Percentiles rank a stretch among this genome's conserved stretches.
Conservation (phyloP, 2,329 filamentous ascomycete species). For the Bertia moriformis region DNA sequence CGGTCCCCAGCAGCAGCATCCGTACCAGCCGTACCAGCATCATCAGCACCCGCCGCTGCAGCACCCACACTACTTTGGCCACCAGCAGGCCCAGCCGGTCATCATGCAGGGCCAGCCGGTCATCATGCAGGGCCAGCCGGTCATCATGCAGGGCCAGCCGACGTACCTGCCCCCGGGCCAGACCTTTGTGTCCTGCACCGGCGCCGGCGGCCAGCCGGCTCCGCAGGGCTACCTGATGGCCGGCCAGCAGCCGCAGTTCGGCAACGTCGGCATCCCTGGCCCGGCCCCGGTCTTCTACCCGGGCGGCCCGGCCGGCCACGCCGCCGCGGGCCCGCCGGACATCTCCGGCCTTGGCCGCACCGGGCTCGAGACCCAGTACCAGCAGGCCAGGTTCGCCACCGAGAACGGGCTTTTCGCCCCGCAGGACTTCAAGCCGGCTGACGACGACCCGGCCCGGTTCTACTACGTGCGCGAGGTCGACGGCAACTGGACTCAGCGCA, state of each 20-base stretch:
- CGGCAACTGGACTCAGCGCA: slow-evolving; percentile 42
- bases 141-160: slow-evolving; percentile 3
- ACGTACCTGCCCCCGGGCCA: too few relatives aligned
- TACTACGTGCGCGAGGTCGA: slow-evolving; percentile 49
- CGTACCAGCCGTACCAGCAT: slow-evolving; percentile 3
- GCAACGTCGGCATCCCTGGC: too few relatives aligned
- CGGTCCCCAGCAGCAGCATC: slow-evolving; percentile 2
- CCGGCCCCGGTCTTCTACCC: neutral
- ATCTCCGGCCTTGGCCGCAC: slow-evolving; percentile 37
- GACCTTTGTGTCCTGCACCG: too few relatives aligned
- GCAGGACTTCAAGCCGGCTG: slow-evolving; percentile 48
- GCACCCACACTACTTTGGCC: slow-evolving; percentile 6
- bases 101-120: slow-evolving; percentile 9
- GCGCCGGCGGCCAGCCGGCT: too few relatives aligned
- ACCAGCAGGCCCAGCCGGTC: slow-evolving; percentile 16
- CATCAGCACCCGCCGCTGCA: slow-evolving; percentile 2
- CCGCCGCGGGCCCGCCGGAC: slow-evolving; percentile 19
- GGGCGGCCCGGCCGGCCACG: slow-evolving; percentile 3
- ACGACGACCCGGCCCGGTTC: slow-evolving; percentile 42
- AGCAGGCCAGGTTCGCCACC: slow-evolving; percentile 32
- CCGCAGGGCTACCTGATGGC: too few relatives aligned
- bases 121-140: slow-evolving; percentile 14
- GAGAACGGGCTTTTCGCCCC: slow-evolving; percentile 35
- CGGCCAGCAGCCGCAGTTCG: too few relatives aligned
- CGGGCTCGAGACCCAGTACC: slow-evolving; percentile 26